phyloP scores from a whole-genome alignment of 257 asterid species.

The Ligustrum vulgare region DNA sequence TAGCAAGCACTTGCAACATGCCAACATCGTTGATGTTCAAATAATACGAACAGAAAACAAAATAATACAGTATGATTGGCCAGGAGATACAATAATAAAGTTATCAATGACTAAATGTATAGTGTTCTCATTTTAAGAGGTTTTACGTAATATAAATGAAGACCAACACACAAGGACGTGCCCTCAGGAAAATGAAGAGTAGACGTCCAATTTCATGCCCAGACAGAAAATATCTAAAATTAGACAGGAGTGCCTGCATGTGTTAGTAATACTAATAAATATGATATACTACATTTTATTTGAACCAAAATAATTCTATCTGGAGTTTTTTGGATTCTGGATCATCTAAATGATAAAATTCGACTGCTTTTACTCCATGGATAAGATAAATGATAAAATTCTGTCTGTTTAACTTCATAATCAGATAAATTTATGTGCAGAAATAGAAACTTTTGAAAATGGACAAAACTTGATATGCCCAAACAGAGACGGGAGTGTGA shows the following conservation, averaged over 20 bases:
- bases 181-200: background rate
- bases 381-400: background rate
- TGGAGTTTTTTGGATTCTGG: too few relatives aligned
- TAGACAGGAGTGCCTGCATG: too few relatives aligned
- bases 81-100: background rate
- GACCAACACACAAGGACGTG: background rate
- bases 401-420: background rate
- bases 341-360: background rate
- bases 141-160: background rate
- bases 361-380: background rate
- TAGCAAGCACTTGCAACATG: background rate
- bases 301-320: too few relatives aligned
- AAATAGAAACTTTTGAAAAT: background rate
- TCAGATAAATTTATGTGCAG: background rate
- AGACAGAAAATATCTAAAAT: too few relatives aligned
- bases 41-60: background rate
- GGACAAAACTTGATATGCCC: too few relatives aligned
- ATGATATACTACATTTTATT: too few relatives aligned
- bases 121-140: background rate
- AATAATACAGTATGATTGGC: background rate
- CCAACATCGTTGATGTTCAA: background rate
- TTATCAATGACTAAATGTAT: background rate
- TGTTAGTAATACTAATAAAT: too few relatives aligned
- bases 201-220: background rate
- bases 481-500: too few relatives aligned